A percentile compares a stretch with the other conserved stretches of the same genome.
phyloP scores from a whole-genome alignment of 2,329 filamentous ascomycete genomes.

The Mycosphaerella arachidis region DNA sequence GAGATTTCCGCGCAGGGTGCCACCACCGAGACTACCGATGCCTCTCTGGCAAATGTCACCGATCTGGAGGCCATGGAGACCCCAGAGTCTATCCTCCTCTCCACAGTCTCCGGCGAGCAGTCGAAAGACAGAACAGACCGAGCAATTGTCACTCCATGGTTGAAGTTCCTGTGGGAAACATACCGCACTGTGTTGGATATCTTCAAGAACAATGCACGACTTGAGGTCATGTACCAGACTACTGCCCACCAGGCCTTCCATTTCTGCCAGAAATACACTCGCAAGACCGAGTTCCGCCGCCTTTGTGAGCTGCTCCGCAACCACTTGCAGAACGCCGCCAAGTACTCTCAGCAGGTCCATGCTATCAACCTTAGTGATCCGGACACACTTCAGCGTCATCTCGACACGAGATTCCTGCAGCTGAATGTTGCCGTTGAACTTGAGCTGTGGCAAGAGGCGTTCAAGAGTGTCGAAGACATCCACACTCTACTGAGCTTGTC shows the following conservation, averaged over 20 bases:
- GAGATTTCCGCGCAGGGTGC: conserved; percentile 77
- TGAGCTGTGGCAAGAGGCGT: conserved; percentile 98
- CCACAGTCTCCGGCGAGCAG: conserved; percentile 96
- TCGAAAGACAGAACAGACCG: conserved; percentile 95
- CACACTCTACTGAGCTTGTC: conserved; percentile 95
- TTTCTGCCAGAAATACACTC: conserved; percentile 95
- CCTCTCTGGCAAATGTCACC: conserved; percentile 71
- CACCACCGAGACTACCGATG: conserved; percentile 71
- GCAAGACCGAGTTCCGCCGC: conserved; percentile 98
- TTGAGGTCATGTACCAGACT: conserved; percentile 97
- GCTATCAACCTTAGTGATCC: conserved; percentile 98
- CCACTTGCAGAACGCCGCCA: conserved; percentile 97
- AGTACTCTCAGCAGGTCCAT: conserved; percentile 98
- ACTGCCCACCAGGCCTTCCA: conserved; percentile 98
- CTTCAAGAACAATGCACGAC: conserved; percentile 94
- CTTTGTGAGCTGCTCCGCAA: conserved; percentile 97
- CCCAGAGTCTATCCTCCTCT: conserved; percentile 94
- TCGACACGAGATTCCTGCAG: conserved; percentile 98
- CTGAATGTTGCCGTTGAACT: conserved; percentile 96
- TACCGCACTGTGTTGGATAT: conserved; percentile 98
- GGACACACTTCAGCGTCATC: conserved; percentile 91
- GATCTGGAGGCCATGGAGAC: conserved; percentile 97
- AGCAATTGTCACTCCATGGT: conserved; percentile 96
- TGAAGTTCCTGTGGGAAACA: conserved; percentile 99
- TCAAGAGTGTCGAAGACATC: conserved; percentile 98